Percentiles rank a stretch among this genome's conserved stretches.
These are phyloP conservation scores for Penicillium argentinense DNA, from an alignment of 495 filamentous ascomycete genomes.

Conservation along the genomic window DNA sequence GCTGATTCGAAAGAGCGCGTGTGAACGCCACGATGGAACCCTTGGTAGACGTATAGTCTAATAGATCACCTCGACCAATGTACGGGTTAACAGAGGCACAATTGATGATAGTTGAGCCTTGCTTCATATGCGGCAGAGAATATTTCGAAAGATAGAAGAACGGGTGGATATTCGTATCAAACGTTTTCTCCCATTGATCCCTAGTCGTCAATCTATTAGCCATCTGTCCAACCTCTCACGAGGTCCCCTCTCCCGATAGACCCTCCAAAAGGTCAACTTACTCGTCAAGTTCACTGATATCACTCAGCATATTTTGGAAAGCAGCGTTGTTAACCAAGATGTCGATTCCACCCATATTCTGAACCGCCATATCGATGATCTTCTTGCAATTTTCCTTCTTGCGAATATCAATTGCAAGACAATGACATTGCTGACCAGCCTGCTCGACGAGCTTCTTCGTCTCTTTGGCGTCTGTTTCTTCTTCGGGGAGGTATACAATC, in stretches of 20 bases:
- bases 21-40: constrained; percentile 84
- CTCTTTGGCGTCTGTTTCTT: constrained; percentile 75
- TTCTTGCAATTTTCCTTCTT: constrained; percentile 67
- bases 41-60: constrained; percentile 85
- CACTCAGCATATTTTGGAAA: constrained; percentile 68
- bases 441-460: constrained; percentile 71
- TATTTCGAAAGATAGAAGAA: constrained; percentile 80
- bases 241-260: neutral
- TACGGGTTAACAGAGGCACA: constrained; percentile 81
- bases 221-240: neutral
- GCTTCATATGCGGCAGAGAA: constrained; percentile 69
- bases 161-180: constrained; percentile 75
- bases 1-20: constrained; percentile 74
- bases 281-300: constrained; percentile 73
- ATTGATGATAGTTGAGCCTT: constrained; percentile 80
- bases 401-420: constrained; percentile 62
- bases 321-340: constrained; percentile 83
- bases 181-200: constrained; percentile 75
- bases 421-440: constrained; percentile 61
- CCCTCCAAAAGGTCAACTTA: constrained; percentile 39
- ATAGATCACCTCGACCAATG: constrained; percentile 75
- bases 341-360: constrained; percentile 66
- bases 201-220: constrained; percentile 27
- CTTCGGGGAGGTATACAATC: constrained; percentile 72
- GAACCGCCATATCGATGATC: constrained; percentile 63